These are phyloP conservation scores for Sugiyamaella mastotermitis DNA, from an alignment of 805 yeast species.

Conservation along the genomic window DNA sequence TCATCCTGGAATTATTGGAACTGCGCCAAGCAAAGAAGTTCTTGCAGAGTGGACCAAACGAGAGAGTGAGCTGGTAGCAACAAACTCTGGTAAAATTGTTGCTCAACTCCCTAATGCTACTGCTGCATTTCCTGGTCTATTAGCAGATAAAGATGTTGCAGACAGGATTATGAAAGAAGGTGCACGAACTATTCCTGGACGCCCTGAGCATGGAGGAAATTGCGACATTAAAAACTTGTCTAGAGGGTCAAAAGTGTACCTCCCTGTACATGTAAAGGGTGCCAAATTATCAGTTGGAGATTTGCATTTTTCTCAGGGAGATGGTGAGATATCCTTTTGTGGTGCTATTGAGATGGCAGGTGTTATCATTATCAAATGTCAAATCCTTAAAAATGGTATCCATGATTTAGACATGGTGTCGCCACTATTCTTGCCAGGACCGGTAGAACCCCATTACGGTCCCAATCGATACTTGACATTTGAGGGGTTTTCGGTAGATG, in stretches of 20 bases:
- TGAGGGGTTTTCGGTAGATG: slow-evolving; percentile 50
- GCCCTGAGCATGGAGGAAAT: slow-evolving; percentile 50
- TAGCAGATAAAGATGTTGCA: slow-evolving; percentile 29
- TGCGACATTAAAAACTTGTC: slow-evolving; percentile 48
- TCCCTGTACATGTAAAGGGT: slow-evolving; percentile 44
- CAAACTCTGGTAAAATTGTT: slow-evolving; percentile 29
- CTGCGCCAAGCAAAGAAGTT: slow-evolving; percentile 42
- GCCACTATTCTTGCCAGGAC: slow-evolving; percentile 46
- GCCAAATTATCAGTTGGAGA: slow-evolving; percentile 46
- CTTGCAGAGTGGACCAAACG: slow-evolving; percentile 41
- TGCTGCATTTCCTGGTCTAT: slow-evolving; percentile 38
- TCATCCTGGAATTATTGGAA: slow-evolving; percentile 48
- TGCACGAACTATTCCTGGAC: slow-evolving; percentile 49
- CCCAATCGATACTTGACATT: slow-evolving; percentile 45
- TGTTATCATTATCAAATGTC: slow-evolving; percentile 37
- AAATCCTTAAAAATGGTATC: slow-evolving; percentile 40
- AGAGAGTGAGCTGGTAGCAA: slow-evolving; percentile 33
- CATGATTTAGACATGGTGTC: slow-evolving; percentile 35
- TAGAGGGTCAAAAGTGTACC: slow-evolving; percentile 43
- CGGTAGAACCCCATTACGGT: slow-evolving; percentile 43
- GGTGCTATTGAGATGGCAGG: slow-evolving; percentile 53
- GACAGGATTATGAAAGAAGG: slow-evolving; percentile 36
- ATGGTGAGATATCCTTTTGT: slow-evolving; percentile 49
- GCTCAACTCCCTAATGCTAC: slow-evolving; percentile 38
- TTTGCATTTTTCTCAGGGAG: slow-evolving; percentile 48